These are phyloP conservation scores for Hamigera avellanea DNA, from an alignment of 495 filamentous ascomycete species.

Conservation along the genomic window DNA sequence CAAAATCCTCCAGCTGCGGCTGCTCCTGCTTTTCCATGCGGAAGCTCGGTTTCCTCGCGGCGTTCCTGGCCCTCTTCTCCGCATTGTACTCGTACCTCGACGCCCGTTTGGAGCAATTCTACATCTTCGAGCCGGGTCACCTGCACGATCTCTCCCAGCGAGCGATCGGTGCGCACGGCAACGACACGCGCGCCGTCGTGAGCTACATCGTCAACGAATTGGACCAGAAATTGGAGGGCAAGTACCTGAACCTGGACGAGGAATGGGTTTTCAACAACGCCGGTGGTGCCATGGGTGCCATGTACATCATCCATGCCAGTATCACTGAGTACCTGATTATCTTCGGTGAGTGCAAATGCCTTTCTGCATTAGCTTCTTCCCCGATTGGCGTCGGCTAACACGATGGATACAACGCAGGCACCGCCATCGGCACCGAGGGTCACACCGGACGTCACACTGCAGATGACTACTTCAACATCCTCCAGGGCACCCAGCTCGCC, in stretches of 20 bases:
- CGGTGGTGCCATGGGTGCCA: conserved; percentile 77
- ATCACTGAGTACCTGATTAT: conserved; percentile 75
- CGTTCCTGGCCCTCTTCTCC: conserved; percentile 47
- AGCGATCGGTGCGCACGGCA: conserved; percentile 54
- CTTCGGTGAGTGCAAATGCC: conserved; percentile 39
- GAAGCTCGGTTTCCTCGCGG: conserved; percentile 42
- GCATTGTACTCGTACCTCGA: conserved; percentile 53
- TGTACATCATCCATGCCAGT: conserved; percentile 84
- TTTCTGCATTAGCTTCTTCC: not conserved
- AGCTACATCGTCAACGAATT: conserved; percentile 44
- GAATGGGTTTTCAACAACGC: conserved; percentile 54
- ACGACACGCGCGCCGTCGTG: conserved; percentile 59
- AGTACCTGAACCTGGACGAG: conserved; percentile 31
- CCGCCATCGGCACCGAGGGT: conserved; percentile 78
- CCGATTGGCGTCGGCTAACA: conserved; percentile 1
- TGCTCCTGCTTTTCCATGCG: conserved; percentile 11
- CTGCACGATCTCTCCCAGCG: conserved; percentile 56
- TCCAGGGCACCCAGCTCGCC: conserved; percentile 60
- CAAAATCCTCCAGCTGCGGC: not conserved
- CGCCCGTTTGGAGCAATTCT: conserved; percentile 59
- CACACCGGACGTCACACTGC: conserved; percentile 80
- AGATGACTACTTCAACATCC: conserved; percentile 89
- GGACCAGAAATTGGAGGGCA: conserved; percentile 24
- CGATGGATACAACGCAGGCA: conserved; percentile 32
- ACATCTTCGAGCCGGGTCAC: conserved; percentile 59